These are phyloP conservation scores for Carex arenaria DNA, from an alignment of 202 grass and related monocot genomes.

Conservation along the genomic window DNA sequence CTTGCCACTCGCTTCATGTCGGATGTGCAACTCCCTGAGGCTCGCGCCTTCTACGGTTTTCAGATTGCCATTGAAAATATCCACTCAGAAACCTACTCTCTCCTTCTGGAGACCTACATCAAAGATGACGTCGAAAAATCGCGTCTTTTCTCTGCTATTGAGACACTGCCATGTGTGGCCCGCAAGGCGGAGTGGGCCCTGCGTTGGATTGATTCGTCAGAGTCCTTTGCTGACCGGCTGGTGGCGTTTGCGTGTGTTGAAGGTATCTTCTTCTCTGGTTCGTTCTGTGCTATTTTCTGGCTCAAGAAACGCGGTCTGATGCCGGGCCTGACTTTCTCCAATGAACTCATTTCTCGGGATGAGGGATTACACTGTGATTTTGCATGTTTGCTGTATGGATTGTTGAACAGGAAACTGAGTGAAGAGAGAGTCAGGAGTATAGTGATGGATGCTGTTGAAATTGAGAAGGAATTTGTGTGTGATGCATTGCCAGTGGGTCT, in stretches of 20 bases:
- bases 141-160: slow-evolving; percentile 78
- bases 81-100: slow-evolving; percentile 92
- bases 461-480: slow-evolving; percentile 90
- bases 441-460: slow-evolving; percentile 73
- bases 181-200: slow-evolving; percentile 89
- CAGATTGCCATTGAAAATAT: slow-evolving; percentile 94
- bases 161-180: slow-evolving; percentile 59
- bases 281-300: slow-evolving; percentile 97
- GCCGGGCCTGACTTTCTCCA: slow-evolving; percentile 93
- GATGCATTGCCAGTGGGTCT: slow-evolving; percentile 66
- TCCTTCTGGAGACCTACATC: slow-evolving; percentile 77
- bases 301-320: slow-evolving; percentile 94
- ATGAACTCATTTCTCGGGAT: slow-evolving; percentile 97
- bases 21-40: slow-evolving; percentile 79
- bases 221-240: slow-evolving; percentile 76
- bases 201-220: slow-evolving; percentile 65
- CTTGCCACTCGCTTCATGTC: slow-evolving; percentile 77
- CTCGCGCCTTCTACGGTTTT: slow-evolving; percentile 76
- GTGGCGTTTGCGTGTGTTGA: slow-evolving; percentile 83
- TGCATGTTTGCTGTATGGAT: slow-evolving; percentile 73
- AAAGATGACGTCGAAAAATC: slow-evolving; percentile 53
- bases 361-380: slow-evolving; percentile 97
- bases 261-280: slow-evolving; percentile 95
- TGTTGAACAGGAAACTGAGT: slow-evolving; percentile 54
- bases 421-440: slow-evolving; percentile 58